These are phyloP conservation scores for Fraxinus pennsylvanica DNA, from an alignment of 257 asterid genomes.

Conservation along the genomic window DNA sequence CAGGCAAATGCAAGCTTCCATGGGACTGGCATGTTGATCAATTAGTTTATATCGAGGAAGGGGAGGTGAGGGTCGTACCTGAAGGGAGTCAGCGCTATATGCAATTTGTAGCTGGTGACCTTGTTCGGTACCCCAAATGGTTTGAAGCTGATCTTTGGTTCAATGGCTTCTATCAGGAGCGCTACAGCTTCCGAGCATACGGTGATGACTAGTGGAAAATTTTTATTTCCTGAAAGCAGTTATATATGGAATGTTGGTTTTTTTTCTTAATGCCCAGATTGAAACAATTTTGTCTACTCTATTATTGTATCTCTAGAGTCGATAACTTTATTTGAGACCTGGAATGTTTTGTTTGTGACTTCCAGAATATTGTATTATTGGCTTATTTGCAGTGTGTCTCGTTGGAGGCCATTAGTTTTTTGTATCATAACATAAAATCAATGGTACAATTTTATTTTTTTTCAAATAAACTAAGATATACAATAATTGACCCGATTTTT, in stretches of 20 bases:
- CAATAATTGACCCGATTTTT: too few species aligned
- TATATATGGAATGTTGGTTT: background rate
- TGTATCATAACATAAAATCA: too few species aligned
- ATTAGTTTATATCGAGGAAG: slow-evolving; percentile 91
- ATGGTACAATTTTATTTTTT: too few species aligned
- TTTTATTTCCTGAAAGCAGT: background rate
- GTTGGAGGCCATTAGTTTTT: too few species aligned
- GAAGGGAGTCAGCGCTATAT: slow-evolving; percentile 78
- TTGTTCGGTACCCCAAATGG: slow-evolving; percentile 94
- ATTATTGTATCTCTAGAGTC: background rate
- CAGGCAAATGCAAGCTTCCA: slow-evolving; percentile 83
- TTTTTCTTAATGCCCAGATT: background rate
- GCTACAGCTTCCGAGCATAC: slow-evolving; percentile 79
- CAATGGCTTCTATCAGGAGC: slow-evolving; percentile 84
- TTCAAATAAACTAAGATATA: too few species aligned
- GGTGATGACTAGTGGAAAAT: slow-evolving; percentile 65
- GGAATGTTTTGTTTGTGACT: background rate
- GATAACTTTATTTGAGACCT: background rate
- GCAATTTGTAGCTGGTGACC: slow-evolving; percentile 87
- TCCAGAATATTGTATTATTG: background rate
- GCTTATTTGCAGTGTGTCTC: background rate
- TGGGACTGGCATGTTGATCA: slow-evolving; percentile 99
- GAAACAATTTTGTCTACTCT: background rate
- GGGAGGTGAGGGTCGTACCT: slow-evolving; percentile 94
- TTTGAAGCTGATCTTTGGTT: slow-evolving; percentile 93